Conservation (phyloP, 2,329 filamentous ascomycete genomes). For the Arthrobotrys musiformis region DNA sequence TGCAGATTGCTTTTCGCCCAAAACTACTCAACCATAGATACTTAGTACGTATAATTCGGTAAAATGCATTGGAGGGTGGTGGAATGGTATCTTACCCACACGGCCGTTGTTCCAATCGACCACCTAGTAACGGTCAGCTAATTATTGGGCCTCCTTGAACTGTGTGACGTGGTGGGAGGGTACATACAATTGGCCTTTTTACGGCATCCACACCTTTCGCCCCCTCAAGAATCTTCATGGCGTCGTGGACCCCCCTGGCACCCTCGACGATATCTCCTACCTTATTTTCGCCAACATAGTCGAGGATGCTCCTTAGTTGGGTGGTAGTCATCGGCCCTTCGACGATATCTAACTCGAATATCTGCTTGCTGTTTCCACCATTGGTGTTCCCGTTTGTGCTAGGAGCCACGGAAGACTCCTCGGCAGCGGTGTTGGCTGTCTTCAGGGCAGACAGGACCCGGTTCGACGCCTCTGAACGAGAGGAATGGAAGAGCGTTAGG, state of each 20-base stretch:
- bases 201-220: constrained; percentile 63
- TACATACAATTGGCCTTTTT: constrained; percentile 70
- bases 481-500: constrained; percentile 94
- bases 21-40: constrained; percentile 33
- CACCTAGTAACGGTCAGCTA: constrained; percentile 57
- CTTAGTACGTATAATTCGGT: no score
- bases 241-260: constrained; percentile 78
- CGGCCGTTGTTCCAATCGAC: constrained; percentile 93
- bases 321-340: constrained; percentile 77
- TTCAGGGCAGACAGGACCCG: constrained; percentile 81
- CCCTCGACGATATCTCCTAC: constrained; percentile 76
- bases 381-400: constrained; percentile 57
- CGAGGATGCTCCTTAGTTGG: constrained; percentile 83
- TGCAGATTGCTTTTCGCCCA: constrained; percentile 57
- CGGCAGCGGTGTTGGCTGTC: constrained; percentile 77
- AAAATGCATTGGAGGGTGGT: no score
- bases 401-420: constrained; percentile 73
- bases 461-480: constrained; percentile 76
- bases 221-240: constrained; percentile 80
- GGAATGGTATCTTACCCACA: constrained; percentile 67
- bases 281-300: constrained; percentile 76
- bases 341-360: constrained; percentile 85
- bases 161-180: not conserved
- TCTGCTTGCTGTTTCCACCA: constrained; percentile 63
- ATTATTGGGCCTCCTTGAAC: constrained; percentile 69